A percentile compares a stretch with the other conserved stretches of the same genome.
phyloP scores from a whole-genome alignment of 805 yeast species.

The Tetrapisispora phaffii region DNA sequence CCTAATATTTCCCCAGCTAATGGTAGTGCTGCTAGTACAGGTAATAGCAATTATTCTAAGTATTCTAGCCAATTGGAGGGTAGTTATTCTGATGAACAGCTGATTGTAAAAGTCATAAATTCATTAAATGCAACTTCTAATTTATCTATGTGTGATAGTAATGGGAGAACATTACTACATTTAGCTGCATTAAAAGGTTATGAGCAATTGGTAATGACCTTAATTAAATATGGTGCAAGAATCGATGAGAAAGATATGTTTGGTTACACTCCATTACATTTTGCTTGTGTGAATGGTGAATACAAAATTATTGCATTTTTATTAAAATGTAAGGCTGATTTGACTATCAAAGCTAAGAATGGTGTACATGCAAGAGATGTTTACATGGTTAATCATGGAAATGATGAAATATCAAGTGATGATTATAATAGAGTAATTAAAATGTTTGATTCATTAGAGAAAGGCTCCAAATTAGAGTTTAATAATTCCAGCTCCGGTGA shows the following conservation, averaged over 20 bases:
- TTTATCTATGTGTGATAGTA: slow-evolving; percentile 68
- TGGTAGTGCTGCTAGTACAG: slow-evolving; percentile 1
- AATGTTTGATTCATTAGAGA: slow-evolving; percentile 1
- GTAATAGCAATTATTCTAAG: not conserved
- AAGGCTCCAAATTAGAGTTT: not conserved
- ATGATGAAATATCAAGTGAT: slow-evolving; percentile 18
- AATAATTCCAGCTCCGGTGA: not conserved
- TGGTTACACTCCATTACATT: slow-evolving; percentile 82
- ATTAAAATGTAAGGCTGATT: slow-evolving; percentile 54
- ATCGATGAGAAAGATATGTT: slow-evolving; percentile 65
- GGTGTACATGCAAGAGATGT: slow-evolving; percentile 34
- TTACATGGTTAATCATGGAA: slow-evolving; percentile 26
- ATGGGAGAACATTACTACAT: slow-evolving; percentile 85
- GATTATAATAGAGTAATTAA: not conserved
- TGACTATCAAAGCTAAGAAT: slow-evolving; percentile 41
- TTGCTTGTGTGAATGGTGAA: slow-evolving; percentile 71
- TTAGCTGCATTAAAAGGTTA: slow-evolving; percentile 74
- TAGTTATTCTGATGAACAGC: slow-evolving; percentile 30
- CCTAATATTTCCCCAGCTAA: slow-evolving; percentile 9
- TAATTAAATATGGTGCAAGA: slow-evolving; percentile 58
- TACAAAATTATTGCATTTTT: slow-evolving; percentile 54
- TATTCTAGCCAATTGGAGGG: not conserved
- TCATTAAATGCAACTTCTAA: slow-evolving; percentile 65
- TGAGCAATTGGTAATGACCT: slow-evolving; percentile 45
- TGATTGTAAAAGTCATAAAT: slow-evolving; percentile 45